These are phyloP conservation scores for Sporothrix sp. DNA, from an alignment of 2,329 filamentous ascomycete genomes.

Conservation along the genomic window DNA sequence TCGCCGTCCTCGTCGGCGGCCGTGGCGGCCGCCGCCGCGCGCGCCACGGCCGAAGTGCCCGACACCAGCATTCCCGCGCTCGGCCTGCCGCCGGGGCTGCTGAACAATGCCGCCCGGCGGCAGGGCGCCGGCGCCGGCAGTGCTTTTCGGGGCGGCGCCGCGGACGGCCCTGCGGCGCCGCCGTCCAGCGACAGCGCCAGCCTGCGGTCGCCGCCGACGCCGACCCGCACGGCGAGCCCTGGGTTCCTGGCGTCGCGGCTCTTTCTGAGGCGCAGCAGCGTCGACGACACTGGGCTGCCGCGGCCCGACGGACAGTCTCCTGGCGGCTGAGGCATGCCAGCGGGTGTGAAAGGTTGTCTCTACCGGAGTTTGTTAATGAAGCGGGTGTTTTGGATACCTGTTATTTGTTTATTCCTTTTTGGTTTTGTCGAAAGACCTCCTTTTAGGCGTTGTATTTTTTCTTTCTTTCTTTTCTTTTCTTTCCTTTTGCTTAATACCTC, in stretches of 20 bases:
- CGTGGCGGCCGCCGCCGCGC: conserved; percentile 25
- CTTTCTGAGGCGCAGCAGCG: conserved; percentile 39
- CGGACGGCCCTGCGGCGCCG: background rate
- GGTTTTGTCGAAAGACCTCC: no score
- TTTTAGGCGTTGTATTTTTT: no score
- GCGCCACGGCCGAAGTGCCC: conserved; percentile 33
- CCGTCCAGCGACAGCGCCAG: conserved; percentile 21
- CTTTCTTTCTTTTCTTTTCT: background rate
- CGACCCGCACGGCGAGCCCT: conserved; percentile 32
- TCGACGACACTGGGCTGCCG: conserved; percentile 28
- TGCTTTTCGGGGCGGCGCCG: background rate
- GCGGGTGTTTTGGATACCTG: background rate
- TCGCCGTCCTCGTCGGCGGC: no score
- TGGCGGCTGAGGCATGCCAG: no score
- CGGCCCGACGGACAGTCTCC: no score
- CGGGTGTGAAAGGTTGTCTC: no score
- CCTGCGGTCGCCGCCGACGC: conserved; percentile 11
- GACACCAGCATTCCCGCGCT: conserved; percentile 51
- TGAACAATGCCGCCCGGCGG: no score
- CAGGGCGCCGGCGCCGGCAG: conserved; percentile 20
- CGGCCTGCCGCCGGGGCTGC: conserved; percentile 47
- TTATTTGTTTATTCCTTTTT: no score
- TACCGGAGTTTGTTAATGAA: background rate
- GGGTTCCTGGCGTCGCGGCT: conserved; percentile 30
- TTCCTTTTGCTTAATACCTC: background rate